Percentiles rank a stretch among this genome's conserved stretches.
Evolutionary conservation across 1,284 basidiomycete species (phyloP).

Genomic region (Farysia itapuensis): DNA sequence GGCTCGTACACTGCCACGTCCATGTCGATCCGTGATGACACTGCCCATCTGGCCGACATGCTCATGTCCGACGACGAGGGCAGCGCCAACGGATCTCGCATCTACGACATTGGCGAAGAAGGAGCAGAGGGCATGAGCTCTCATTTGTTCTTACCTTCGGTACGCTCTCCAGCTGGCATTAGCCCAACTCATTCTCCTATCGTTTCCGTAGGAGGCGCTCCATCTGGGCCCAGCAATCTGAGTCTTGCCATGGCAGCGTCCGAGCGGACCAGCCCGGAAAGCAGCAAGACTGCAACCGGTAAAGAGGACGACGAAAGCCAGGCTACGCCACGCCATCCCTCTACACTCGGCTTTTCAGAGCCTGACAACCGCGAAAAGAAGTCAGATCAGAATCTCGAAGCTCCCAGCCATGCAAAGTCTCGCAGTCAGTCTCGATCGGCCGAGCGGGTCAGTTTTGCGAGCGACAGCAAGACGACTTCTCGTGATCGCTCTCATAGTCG

Average conservation of each 20-base stretch:
- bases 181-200: conserved; percentile 28
- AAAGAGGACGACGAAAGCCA: conserved; percentile 29
- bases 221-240: conserved; percentile 36
- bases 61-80: conserved; percentile 46
- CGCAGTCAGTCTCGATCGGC: conserved; percentile 17
- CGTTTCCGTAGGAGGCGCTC: conserved; percentile 15
- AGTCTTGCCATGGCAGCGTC: conserved; percentile 27
- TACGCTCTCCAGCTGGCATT: conserved; percentile 1
- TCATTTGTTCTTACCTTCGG: conserved; percentile 21
- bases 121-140: conserved; percentile 3
- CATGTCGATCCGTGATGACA: conserved; percentile 49
- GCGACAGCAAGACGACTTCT: conserved; percentile 1
- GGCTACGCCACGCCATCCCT: conserved; percentile 18
- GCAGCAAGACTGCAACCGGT: conserved; percentile 6
- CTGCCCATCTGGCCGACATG: conserved; percentile 54
- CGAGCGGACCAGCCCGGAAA: conserved; percentile 14
- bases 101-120: conserved; percentile 36
- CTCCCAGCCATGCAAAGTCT: background rate
- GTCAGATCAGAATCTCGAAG: background rate
- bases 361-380: conserved; percentile 7
- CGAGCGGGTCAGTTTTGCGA: background rate
- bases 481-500: conserved; percentile 11
- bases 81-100: conserved; percentile 18
- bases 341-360: conserved; percentile 20
- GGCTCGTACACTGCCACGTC: conserved; percentile 53